Base-by-base conservation (phyloP, 2,329 filamentous ascomycete species). In the Botryotinia narcissicola region DNA sequence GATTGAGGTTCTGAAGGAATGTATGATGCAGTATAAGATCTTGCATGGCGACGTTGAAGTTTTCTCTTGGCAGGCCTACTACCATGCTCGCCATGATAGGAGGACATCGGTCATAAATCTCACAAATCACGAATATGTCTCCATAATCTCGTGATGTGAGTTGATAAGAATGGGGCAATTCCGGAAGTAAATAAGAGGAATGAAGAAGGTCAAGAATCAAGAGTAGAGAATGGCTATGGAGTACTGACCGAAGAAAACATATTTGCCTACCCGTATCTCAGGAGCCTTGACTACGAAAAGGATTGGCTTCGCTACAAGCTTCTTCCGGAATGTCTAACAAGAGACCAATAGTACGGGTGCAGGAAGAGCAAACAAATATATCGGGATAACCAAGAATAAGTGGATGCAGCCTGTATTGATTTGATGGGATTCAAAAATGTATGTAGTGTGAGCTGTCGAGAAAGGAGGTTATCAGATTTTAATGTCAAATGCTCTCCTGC, bases 171-270 rank as follows among this genome's bases (percentile, higher is more conserved):
- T 70, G 60, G 70, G 70, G 46, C 9, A 48, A 25, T 25, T 32
- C 32, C 16, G 60, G 59, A 54, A 37, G 46, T 42, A 62, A 72
- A 46, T 9, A 32, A n/a, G 42, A 16, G 42, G 37, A 40, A 54
- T 71, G 35, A 63, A 59, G 60, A 57, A 40, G 40, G 10, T 61
- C 35, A n/a, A 62, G n/a, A 37, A 46, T 32, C 25, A 20, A 60
- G 22, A 44, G 37, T 14, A 72, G 22, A 54, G 37, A 35, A 60
- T 46, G 40, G 46, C 40, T 29, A 72, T 67, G 61, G 70, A 54
- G 46, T 63, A 76, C 76, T 76, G 44, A 77, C 74, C 69, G 73
- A 72, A 68, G 74, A 75, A 70, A 76, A 77, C 74, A 77, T 76
- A 40, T 74, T 57, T 73, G 54, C 35, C 37, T 32, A 32, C 7